Conservation (phyloP, 2,329 filamentous ascomycete genomes). For the Penicillium sp. region DNA sequence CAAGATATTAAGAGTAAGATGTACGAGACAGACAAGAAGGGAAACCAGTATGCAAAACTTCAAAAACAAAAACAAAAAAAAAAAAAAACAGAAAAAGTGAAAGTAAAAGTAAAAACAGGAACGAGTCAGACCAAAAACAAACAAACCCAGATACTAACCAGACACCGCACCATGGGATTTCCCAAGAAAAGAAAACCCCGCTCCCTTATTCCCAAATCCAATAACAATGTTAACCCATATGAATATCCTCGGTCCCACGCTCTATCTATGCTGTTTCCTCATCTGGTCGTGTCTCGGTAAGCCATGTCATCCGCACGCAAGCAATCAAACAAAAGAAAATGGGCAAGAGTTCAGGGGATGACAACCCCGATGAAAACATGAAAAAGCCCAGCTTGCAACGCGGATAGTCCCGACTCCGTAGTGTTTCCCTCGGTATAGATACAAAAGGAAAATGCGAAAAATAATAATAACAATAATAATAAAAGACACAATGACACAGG, state of each 20-base stretch:
- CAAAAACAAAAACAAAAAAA: conserved; percentile 18
- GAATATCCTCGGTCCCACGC: conserved; percentile 23
- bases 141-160: conserved; percentile 25
- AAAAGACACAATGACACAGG: conserved; percentile 18
- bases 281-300: conserved; percentile 34
- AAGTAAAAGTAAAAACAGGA: too few relatives aligned
- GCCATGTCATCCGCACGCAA: conserved; percentile 28
- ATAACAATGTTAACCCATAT: conserved; percentile 23
- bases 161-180: conserved; percentile 26
- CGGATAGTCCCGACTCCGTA: conserved; percentile 15
- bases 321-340: conserved; percentile 24
- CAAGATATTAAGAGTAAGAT: conserved; percentile 8
- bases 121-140: too few relatives aligned
- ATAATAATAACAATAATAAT: conserved; percentile 13
- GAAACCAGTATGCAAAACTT: conserved; percentile 24
- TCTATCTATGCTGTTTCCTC: conserved; percentile 31
- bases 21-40: conserved; percentile 14
- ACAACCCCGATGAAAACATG: conserved; percentile 20
- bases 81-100: conserved; percentile 6
- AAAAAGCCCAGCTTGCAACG: conserved; percentile 11
- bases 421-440: conserved; percentile 12
- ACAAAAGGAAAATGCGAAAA: conserved; percentile 14
- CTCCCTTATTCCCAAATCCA: conserved; percentile 23
- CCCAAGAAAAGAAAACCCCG: conserved; percentile 20
- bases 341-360: conserved; percentile 10